Conservation (phyloP, 441 rosid genomes). For the Gossypium davidsonii region DNA sequence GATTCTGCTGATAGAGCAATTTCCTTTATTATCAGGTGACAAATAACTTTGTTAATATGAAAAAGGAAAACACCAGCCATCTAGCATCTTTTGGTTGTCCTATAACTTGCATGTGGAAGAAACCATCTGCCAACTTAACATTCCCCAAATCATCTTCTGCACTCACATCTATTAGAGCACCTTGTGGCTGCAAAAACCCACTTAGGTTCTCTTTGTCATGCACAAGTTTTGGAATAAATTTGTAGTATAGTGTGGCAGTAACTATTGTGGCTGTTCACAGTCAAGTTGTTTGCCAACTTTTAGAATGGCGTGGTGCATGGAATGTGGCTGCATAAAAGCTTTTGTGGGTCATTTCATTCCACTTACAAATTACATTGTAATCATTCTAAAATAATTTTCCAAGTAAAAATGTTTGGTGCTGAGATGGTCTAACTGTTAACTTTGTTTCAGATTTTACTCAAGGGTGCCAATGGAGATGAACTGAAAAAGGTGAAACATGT, state of each 20-base stretch:
- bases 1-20: neutral
- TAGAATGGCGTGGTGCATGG: neutral
- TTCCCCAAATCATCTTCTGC: neutral
- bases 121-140: neutral
- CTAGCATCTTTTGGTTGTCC: neutral
- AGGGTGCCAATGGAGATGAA: constrained; percentile 64
- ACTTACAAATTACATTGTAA: neutral
- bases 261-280: constrained; percentile 12
- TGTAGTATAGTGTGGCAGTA: constrained; percentile 10
- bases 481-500: constrained; percentile 73
- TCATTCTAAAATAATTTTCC: neutral
- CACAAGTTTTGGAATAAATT: neutral
- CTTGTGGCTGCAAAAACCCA: neutral
- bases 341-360: neutral
- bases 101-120: neutral
- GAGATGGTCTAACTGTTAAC: constrained; percentile 1
- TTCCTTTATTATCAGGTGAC: neutral
- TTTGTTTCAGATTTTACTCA: constrained; percentile 56
- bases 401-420: neutral
- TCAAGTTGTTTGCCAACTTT: neutral
- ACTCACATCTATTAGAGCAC: constrained; percentile 5
- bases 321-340: neutral
- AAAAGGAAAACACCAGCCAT: neutral
- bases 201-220: constrained; percentile 8
- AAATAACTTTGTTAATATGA: neutral